Conservation (phyloP, 495 filamentous ascomycete genomes). For the Arthonia radiata region DNA sequence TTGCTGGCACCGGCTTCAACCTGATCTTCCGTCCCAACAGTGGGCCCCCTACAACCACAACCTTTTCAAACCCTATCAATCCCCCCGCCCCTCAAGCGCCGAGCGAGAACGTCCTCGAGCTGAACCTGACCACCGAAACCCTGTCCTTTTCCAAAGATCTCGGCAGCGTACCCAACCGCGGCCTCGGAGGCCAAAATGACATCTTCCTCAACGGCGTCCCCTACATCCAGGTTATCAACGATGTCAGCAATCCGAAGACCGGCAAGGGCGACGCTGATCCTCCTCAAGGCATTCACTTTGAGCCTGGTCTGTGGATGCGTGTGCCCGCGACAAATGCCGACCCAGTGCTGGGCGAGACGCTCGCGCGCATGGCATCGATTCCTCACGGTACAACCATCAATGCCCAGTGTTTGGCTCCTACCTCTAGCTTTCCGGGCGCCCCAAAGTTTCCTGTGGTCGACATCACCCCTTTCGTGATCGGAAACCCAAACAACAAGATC, state of each 20-base stretch:
- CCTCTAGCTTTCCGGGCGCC: constrained; percentile 3
- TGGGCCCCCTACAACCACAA: constrained; percentile 1
- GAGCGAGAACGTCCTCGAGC: constrained; percentile 4
- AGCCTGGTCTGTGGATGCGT: constrained; percentile 8
- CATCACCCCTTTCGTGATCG: constrained; percentile 10
- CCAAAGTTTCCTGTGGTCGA: constrained; percentile 5
- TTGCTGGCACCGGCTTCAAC: constrained; percentile 5
- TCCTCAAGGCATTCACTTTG: constrained; percentile 5
- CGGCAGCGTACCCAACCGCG: constrained; percentile 6
- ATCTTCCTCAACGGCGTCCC: constrained; percentile 6
- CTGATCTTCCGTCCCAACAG: constrained; percentile 6
- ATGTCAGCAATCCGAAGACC: constrained; percentile 4
- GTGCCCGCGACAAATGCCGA: constrained; percentile 5
- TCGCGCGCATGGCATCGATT: background rate
- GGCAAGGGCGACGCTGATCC: constrained; percentile 3
- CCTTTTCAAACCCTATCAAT: constrained; percentile 2
- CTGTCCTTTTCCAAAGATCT: constrained; percentile 3
- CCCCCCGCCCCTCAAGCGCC: too few species aligned
- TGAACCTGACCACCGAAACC: constrained; percentile 6
- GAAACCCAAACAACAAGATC: constrained; percentile 2
- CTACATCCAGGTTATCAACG: constrained; percentile 5
- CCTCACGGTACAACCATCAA: constrained; percentile 1
- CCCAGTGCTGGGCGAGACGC: constrained; percentile 3
- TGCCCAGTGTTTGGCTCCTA: constrained; percentile 5
- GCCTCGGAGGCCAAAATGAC: constrained; percentile 2